Evolutionary conservation across 768 basidiomycete species (phyloP).

Genomic region (Collybia mongolica): DNA sequence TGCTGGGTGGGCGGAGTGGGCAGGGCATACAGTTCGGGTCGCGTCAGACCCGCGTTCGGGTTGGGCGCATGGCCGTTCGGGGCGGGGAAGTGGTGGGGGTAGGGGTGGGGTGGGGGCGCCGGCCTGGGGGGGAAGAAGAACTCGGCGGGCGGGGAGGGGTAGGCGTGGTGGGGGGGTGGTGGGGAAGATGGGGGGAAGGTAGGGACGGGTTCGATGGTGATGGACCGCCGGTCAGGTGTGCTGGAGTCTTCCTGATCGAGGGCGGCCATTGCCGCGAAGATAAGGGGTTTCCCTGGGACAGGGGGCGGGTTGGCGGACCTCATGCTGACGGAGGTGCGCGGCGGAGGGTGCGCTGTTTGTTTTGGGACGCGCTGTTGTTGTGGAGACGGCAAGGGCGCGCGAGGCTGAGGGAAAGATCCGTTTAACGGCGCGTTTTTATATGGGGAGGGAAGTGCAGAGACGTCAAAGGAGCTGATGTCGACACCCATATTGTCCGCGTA

Average conservation of each 20-base stretch:
- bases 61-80: background rate
- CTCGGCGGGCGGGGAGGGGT: conserved; percentile 2
- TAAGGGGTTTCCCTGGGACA: conserved; percentile 52
- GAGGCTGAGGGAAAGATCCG: conserved; percentile 1
- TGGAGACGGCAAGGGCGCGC: conserved; percentile 2
- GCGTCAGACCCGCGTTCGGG: background rate
- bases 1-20: background rate
- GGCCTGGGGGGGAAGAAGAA: background rate
- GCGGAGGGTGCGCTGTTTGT: conserved; percentile 14
- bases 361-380: conserved; percentile 4
- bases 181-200: background rate
- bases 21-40: background rate
- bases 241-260: conserved; percentile 17
- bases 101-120: background rate
- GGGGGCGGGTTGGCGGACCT: conserved; percentile 15
- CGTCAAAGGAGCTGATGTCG: conserved; percentile 7
- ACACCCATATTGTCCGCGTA: conserved; percentile 4
- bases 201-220: too few species aligned
- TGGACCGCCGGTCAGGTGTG: background rate
- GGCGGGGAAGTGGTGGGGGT: background rate
- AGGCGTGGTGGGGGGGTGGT: background rate
- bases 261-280: conserved; percentile 59
- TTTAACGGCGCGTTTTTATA: conserved; percentile 1
- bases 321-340: conserved; percentile 22
- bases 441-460: conserved; percentile 1